Conservation (phyloP, 306 rosid genomes). For the Castanospermum australe region DNA sequence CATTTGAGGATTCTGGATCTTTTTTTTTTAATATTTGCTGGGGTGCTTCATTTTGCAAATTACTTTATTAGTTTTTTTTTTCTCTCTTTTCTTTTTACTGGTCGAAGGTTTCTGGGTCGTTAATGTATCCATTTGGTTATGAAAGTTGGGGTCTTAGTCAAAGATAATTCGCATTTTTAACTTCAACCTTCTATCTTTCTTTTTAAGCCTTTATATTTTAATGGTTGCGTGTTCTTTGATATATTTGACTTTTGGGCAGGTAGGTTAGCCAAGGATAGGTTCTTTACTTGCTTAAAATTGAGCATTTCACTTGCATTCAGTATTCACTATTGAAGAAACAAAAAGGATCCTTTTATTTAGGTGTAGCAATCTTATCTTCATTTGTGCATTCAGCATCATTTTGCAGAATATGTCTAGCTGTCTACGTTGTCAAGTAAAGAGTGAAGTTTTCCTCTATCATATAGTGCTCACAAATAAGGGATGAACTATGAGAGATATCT, state of each 20-base stretch:
- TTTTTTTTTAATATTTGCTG: too few species aligned
- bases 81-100: background rate
- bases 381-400: background rate
- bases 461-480: background rate
- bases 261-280: background rate
- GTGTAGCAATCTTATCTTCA: too few species aligned
- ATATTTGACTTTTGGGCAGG: background rate
- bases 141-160: conserved; percentile 10
- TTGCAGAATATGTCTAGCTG: background rate
- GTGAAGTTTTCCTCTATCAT: background rate
- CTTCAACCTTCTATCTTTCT: background rate
- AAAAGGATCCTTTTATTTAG: background rate
- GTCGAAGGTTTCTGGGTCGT: background rate
- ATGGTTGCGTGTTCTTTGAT: background rate
- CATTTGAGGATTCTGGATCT: background rate
- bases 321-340: conserved; percentile 22
- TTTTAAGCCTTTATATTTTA: too few species aligned
- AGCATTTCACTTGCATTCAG: background rate
- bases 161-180: background rate
- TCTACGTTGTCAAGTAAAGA: background rate
- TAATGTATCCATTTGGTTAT: background rate
- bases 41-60: too few species aligned
- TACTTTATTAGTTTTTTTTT: too few species aligned
- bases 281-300: background rate
- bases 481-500: background rate